These are phyloP conservation scores for Gracilaria vermiculophylla DNA, from an alignment of 23 red algal species.

Conservation along the genomic window DNA sequence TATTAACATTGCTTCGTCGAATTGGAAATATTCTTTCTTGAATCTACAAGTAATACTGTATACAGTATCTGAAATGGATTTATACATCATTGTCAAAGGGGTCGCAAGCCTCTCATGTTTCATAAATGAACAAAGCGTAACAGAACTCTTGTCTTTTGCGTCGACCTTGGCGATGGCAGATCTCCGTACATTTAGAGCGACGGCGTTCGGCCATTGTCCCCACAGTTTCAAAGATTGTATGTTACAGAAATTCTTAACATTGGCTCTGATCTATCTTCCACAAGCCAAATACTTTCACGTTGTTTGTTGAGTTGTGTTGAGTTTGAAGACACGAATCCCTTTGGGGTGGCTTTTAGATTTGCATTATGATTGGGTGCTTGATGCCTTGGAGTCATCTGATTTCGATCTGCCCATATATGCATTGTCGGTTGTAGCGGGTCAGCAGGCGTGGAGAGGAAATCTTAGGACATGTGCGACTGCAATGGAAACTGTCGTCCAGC, in stretches of 20 bases:
- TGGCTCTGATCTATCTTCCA: not conserved
- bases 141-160: not conserved
- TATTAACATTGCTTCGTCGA: not conserved
- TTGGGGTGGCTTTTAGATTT: not conserved
- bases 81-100: not conserved
- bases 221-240: not conserved
- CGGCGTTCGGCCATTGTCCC: not conserved
- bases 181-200: not conserved
- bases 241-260: not conserved
- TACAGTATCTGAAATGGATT: constrained; percentile 6
- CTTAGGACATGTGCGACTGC: not conserved
- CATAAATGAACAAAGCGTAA: not conserved
- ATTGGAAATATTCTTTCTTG: not conserved
- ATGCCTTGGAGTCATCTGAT: not conserved
- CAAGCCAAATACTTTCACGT: not conserved
- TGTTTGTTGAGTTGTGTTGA: not conserved
- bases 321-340: not conserved
- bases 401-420: not conserved
- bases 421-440: not conserved
- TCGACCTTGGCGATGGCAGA: not conserved
- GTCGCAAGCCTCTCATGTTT: not conserved
- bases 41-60: not conserved
- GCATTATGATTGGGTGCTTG: not conserved
- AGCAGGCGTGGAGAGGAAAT: not conserved
- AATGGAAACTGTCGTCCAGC: not conserved